Evolutionary conservation across 78 protist species (phyloP).

Genomic region (Dictyostelium brefeldianum): DNA sequence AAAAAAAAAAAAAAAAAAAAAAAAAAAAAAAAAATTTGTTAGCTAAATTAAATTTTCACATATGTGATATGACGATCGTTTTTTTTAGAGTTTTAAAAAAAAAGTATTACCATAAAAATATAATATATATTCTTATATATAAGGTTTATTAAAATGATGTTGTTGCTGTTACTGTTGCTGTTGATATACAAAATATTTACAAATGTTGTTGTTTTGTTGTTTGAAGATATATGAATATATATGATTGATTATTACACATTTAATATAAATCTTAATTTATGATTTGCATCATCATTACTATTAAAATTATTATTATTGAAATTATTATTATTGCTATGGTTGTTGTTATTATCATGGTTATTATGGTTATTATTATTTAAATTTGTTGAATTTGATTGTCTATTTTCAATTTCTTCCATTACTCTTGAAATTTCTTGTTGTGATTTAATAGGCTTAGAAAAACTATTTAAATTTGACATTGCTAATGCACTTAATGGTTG

Average conservation of each 20-base stretch:
- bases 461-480: neutral
- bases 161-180: neutral
- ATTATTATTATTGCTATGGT: neutral
- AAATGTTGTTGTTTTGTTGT: neutral
- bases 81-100: too few relatives aligned
- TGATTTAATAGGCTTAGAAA: neutral
- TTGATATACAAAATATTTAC: neutral
- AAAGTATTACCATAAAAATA: neutral
- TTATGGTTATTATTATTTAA: neutral
- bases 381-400: neutral
- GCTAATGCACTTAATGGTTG: neutral
- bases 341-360: neutral
- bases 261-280: neutral
- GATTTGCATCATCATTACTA: slow-evolving; percentile 5
- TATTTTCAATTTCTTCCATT: neutral
- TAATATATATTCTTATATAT: neutral
- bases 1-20: neutral
- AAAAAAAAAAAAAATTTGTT: slow-evolving; percentile 5
- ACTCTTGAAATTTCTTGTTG: slow-evolving; percentile 3
- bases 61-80: too few relatives aligned
- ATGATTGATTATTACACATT: neutral
- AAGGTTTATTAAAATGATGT: neutral
- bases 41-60: too few relatives aligned
- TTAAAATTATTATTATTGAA: slow-evolving; percentile 1
- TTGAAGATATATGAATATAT: neutral